Percentiles rank a stretch among this genome's conserved stretches.
Evolutionary conservation across 805 yeast species (phyloP).

Genomic region (Dipodascopsis tothii): DNA sequence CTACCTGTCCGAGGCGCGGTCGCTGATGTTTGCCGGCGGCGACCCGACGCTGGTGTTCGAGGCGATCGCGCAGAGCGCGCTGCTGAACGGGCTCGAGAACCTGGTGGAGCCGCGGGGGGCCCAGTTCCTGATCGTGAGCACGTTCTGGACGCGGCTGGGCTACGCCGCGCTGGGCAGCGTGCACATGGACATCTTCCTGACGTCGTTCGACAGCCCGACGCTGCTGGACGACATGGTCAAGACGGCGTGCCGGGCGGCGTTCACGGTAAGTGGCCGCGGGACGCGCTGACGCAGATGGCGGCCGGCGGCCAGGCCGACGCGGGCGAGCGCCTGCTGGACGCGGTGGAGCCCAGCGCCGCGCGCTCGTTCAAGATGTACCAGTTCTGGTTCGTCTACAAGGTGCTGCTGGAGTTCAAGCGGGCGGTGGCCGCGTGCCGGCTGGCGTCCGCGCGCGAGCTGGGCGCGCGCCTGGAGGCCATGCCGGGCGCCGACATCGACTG

Average conservation of each 20-base stretch:
- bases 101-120: conserved; percentile 7
- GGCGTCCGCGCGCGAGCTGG: background rate
- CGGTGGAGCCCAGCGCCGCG: background rate
- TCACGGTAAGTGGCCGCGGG: background rate
- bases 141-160: conserved; percentile 15
- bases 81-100: conserved; percentile 2
- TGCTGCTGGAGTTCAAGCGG: conserved; percentile 7
- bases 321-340: background rate
- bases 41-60: conserved; percentile 7
- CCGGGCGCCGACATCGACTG: conserved; percentile 3
- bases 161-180: conserved; percentile 2
- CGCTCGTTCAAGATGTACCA: conserved; percentile 6
- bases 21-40: conserved; percentile 7
- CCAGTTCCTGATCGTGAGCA: conserved; percentile 5
- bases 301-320: conserved; percentile 2
- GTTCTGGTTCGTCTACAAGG: conserved; percentile 5
- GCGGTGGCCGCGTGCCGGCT: conserved; percentile 7
- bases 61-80: conserved; percentile 8
- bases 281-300: background rate
- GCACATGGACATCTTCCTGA: conserved; percentile 2
- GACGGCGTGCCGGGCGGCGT: conserved; percentile 10
- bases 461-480: conserved; percentile 1
- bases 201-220: background rate
- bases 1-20: conserved; percentile 54
- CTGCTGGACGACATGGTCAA: conserved; percentile 6